Evolutionary conservation across 768 basidiomycete genomes (phyloP), one percentile per base, ranked within the genome.

Genomic region (Holtermanniella nyarrowii): DNA sequence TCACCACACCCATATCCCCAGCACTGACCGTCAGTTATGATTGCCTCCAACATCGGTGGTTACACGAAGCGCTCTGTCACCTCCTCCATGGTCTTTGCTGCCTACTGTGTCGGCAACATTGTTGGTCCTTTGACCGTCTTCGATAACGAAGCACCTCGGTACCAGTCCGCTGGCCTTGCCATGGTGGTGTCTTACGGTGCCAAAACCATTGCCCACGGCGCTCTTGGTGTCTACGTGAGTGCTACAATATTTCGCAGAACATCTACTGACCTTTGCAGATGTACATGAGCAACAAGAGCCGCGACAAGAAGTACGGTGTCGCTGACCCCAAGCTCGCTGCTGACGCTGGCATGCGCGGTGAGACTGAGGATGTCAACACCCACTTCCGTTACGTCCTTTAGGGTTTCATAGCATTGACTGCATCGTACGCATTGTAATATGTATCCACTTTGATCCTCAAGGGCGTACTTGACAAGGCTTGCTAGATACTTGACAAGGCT

Each of bases 291-390:
- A 72, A 72, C 69, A 65, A 61, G 52, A 49, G 52, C 39, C 54
- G 68, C 41, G 63, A 69, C 56, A 54, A 44, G 18, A 55, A 60
- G 22, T 53, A 65, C 52, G 69, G 67, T 3, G 59, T 57, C 4
- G 67, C 71, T 23, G 67, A 70, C 48, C 56, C 59, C 22, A 49
- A 61, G 39, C 45, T 49, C 12, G 58, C 68, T 20, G 71, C 71
- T 11, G 69, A 69, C 22, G 63, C 61, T 46, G 71, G 68, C 53
- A 70, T 72, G 67, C 57, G 58, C 42, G 69, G 65, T 44, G 58
- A 60, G 61, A 72, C 66, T 18, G 71, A 72, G 54, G 58, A 59
- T n/a, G 58, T 65, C 41, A 65, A 65, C 54, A 55, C 50, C 31
- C 58, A 65, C 42, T 68, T 63, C 60, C 54, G 65, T 47, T 64